Percentiles rank a stretch among this genome's conserved stretches.
These are phyloP conservation scores for Zygnema cylindricum DNA, from an alignment of 139 green algal genomes.

Conservation along the genomic window DNA sequence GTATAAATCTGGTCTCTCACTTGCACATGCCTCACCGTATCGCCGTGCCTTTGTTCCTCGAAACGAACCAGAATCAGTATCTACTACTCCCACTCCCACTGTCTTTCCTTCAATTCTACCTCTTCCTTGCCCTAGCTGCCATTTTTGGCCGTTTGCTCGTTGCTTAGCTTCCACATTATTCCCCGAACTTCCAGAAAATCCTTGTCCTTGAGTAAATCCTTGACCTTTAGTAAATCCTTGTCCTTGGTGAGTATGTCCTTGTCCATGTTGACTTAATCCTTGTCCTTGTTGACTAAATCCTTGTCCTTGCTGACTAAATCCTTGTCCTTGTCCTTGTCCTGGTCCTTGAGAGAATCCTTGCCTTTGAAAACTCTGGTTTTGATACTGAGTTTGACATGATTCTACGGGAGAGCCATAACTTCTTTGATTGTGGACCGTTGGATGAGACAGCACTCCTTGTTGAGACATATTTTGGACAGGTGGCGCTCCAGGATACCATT, in stretches of 20 bases:
- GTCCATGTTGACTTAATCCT: neutral
- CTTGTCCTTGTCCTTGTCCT: neutral
- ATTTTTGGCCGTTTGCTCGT: neutral
- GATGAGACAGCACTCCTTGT: neutral
- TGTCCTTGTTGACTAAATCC: neutral
- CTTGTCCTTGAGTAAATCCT: neutral
- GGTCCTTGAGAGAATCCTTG: neutral
- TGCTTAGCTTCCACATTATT: neutral
- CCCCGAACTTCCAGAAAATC: neutral
- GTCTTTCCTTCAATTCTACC: neutral
- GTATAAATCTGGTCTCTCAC: constrained; percentile 23
- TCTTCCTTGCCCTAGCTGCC: neutral
- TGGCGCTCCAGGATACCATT: neutral
- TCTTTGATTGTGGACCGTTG: no score
- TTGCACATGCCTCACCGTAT: neutral
- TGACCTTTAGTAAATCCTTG: neutral
- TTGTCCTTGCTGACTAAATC: neutral
- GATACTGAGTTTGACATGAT: neutral
- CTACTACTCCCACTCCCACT: neutral
- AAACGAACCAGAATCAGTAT: neutral
- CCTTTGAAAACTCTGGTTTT: neutral
- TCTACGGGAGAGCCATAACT: neutral
- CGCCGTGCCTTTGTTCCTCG: neutral
- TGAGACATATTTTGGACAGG: neutral
- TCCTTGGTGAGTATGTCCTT: neutral